These are phyloP conservation scores for Didymellaceae sp. DNA, from an alignment of 2,329 filamentous ascomycete species.

Conservation along the genomic window DNA sequence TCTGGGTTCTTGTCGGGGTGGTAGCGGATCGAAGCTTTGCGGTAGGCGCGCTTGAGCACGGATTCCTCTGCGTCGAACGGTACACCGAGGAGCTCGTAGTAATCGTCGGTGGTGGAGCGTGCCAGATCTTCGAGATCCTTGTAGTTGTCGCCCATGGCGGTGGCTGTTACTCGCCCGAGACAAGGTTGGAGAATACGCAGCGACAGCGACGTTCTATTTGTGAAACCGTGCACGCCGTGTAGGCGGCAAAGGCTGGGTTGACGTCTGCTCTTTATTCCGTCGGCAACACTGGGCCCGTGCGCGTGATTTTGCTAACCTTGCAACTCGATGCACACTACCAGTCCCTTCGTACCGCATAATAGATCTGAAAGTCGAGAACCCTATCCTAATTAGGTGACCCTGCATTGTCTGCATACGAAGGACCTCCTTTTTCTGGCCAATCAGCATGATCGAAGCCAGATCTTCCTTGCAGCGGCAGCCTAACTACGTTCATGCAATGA, in stretches of 20 bases:
- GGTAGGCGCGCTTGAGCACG: conserved; percentile 84
- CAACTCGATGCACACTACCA: no score
- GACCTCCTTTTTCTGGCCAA: no score
- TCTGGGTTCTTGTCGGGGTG: conserved; percentile 87
- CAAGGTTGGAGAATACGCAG: no score
- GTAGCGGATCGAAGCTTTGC: conserved; percentile 84
- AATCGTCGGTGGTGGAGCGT: conserved; percentile 61
- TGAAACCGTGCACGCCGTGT: background rate
- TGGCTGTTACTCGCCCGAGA: background rate
- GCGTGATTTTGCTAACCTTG: no score
- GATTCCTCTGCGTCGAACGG: conserved; percentile 68
- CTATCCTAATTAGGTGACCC: no score
- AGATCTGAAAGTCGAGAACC: no score
- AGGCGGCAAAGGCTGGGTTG: background rate
- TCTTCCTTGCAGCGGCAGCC: no score
- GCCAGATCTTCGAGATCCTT: conserved; percentile 54
- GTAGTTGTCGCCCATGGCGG: conserved; percentile 44
- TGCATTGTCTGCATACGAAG: no score
- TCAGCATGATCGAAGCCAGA: no score
- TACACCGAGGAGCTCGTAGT: conserved; percentile 78
- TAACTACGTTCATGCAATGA: no score
- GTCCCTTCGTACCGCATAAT: no score
- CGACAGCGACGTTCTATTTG: background rate
- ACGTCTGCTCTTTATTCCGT: background rate
- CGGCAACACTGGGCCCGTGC: no score